Evolutionary conservation across 208 protist species (phyloP), one percentile per base, ranked within the genome.

Genomic region (Acanthamoeba sp.): DNA sequence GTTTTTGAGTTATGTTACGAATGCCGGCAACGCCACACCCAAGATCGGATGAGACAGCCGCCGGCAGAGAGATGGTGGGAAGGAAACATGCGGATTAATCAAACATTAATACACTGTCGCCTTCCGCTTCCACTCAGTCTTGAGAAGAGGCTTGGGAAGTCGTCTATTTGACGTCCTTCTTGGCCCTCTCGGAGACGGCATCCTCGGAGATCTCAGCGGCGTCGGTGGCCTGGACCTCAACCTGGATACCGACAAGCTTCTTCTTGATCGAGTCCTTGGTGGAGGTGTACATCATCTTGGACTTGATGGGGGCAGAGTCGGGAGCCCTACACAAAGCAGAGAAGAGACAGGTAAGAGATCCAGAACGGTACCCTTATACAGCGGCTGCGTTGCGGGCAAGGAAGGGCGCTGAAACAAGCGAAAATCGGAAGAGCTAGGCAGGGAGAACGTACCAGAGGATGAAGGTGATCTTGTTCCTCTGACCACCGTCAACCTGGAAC

Each of bases 391-490:
- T n/a, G n/a, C n/a, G n/a, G n/a, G n/a, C n/a, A n/a, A n/a, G 88
- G 32, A 50, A 34, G 45, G 20, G 45, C 5, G 45, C 12, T 50
- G 18, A 50, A 50, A 20, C 6, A 55, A 55, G 48, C 6, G 0
- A 1, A 62, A 62, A 62, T 9, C 14, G 55, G 18, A 59, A 42
- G 34, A 9, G 36, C n/a, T 5, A 27, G 7, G 18, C 14, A 89
- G 18, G 4, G 52, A 16, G n/a, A 16, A 29, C 48, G 80, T 85
- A 95, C 97, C 98, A 99, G 91, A 97, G 95, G 94, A 99, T 96
- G 89, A 98, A 96, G 87, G 98, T 94, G n/a, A 98, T 95, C 96
- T 99, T 99, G 91, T 98, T 97, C 73, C 97, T 96, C 66, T 93
- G 94, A 40, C 95, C 95, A 40, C 97, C 97, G n/a, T 97, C 97